Percentiles rank a stretch among this genome's conserved stretches.
Evolutionary conservation across 1,284 basidiomycete genomes (phyloP).

Genomic region (Acaromyces ingoldii): DNA sequence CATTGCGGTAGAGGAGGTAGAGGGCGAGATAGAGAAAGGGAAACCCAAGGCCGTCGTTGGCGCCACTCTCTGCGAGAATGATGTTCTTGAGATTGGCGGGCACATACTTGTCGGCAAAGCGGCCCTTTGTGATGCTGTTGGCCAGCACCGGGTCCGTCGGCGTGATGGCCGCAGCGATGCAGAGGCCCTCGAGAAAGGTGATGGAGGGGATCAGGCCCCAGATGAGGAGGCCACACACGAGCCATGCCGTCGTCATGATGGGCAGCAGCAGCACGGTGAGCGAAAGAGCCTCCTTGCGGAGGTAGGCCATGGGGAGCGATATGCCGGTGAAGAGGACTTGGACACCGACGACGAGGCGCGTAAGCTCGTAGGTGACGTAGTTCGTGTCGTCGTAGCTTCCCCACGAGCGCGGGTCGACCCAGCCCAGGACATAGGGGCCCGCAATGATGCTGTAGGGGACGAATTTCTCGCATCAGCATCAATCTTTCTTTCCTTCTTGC

Average conservation of each 20-base stretch:
- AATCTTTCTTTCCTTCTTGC: not conserved
- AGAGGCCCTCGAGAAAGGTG: conserved; percentile 51
- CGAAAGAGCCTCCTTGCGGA: conserved; percentile 43
- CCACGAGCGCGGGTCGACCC: conserved; percentile 46
- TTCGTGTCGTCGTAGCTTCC: conserved; percentile 24
- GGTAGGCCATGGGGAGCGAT: conserved; percentile 49
- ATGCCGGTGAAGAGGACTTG: conserved; percentile 54
- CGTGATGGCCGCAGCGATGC: conserved; percentile 52
- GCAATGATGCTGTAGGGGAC: conserved; percentile 26
- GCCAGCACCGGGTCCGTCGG: conserved; percentile 54
- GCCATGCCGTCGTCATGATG: conserved; percentile 54
- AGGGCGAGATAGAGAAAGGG: conserved; percentile 50
- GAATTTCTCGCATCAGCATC: too few species aligned
- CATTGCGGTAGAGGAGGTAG: conserved; percentile 39
- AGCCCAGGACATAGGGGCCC: conserved; percentile 45
- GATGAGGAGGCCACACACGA: conserved; percentile 50
- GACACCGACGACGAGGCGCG: conserved; percentile 49
- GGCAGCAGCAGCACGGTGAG: conserved; percentile 49
- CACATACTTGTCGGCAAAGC: conserved; percentile 53
- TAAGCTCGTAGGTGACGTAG: conserved; percentile 51
- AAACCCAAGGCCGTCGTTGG: conserved; percentile 53
- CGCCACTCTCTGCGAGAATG: conserved; percentile 53
- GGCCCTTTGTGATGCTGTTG: conserved; percentile 50
- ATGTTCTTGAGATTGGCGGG: conserved; percentile 51
- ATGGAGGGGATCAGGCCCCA: conserved; percentile 49